Base-by-base conservation (phyloP, 176 grass and related monocot genomes). In the Phoenix roebelenii region DNA sequence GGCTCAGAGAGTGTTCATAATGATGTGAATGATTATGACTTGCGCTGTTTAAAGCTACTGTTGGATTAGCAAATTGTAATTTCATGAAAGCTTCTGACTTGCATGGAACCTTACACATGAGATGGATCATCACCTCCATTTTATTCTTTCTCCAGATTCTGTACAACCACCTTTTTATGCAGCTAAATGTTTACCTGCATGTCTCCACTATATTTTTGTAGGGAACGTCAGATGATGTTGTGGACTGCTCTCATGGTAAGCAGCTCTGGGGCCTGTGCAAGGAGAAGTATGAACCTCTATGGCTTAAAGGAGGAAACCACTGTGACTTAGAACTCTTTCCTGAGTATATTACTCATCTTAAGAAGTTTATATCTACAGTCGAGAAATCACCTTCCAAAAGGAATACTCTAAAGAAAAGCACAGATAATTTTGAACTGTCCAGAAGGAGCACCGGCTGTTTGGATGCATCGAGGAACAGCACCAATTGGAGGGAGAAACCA, bases 211-310 rank as follows among this genome's bases (percentile, higher is more conserved):
- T 30, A 30, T 30, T 30, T 54, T 22, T 79, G 30, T 61, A 95
- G 90, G 90, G 90, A 75, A 89, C 90, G 58, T 65, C 79, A 68
- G 90, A 95, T 72, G 85, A 95, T 66, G 85, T 95, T 24, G 90
- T 95, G 52, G 79, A 95, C 63, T 95, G 79, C 70, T 95, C 90
- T 49, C 90, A 95, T 65, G 85, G 85, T 17, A 85, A 83, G 63
- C 82, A 83, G 30, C 82, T 95, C 15, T 95, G 85, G 90, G 85
- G 86, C 53, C 70, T 86, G 25, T 95, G 90, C 57, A 83, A 82
- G 75, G 76, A 86, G 55, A 95, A 95, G 82, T 89, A 86, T 52
- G 90, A 95, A 63, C 90, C 90, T 23, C 84, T 95, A n/a, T 95
- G 90, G 90, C 60, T 95, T 2, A 81, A 76, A 74, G 90, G 90